Conservation (phyloP, 345 rosid genomes). For the Eucalyptus tenuipes region DNA sequence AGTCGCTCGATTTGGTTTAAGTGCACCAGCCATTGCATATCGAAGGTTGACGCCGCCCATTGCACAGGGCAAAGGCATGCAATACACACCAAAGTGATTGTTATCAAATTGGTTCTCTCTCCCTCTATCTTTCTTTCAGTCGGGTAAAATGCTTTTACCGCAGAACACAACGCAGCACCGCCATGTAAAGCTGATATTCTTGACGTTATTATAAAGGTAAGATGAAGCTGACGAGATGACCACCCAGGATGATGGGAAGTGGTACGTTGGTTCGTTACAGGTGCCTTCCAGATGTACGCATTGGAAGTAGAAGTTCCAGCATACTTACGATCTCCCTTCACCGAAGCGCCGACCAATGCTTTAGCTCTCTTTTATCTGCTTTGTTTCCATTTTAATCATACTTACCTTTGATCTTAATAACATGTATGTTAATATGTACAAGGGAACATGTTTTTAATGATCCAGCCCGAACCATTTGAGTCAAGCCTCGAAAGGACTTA, state of each 20-base stretch:
- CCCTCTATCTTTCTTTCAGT: background rate
- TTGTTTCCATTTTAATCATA: background rate
- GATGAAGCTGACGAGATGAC: background rate
- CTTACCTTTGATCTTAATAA: background rate
- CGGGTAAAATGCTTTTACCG: background rate
- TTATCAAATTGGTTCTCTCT: background rate
- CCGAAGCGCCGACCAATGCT: background rate
- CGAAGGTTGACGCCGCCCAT: background rate
- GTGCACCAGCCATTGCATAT: background rate
- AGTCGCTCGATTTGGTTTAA: background rate
- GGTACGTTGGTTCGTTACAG: background rate
- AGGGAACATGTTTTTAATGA: background rate
- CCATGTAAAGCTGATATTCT: background rate
- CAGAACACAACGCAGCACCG: background rate
- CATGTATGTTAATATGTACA: background rate
- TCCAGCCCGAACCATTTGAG: background rate
- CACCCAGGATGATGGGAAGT: background rate
- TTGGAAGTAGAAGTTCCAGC: background rate
- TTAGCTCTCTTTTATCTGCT: background rate
- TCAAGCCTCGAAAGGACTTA: background rate
- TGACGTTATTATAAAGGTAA: background rate
- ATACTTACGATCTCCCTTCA: background rate
- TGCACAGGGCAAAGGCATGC: background rate
- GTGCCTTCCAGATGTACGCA: background rate
- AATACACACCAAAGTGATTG: background rate